phyloP scores from a whole-genome alignment of 139 green algal genomes.

The Nannochloris sp. region DNA sequence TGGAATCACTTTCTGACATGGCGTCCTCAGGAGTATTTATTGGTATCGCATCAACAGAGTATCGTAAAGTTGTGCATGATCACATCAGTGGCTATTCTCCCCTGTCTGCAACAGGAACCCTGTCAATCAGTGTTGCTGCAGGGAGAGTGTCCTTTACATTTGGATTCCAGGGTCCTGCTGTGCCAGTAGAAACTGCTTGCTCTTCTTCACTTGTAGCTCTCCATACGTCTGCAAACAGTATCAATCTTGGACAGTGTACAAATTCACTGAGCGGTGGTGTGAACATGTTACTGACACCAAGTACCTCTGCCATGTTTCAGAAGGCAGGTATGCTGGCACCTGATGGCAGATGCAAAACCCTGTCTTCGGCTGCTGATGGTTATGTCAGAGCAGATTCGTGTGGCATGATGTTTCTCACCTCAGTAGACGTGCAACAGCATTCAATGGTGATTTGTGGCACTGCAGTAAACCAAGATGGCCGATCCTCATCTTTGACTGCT shows the following conservation, averaged over 20 bases:
- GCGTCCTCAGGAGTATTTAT: constrained; percentile 7
- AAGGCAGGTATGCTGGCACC: constrained; percentile 63
- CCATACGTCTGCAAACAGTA: constrained; percentile 33
- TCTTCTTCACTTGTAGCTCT: constrained; percentile 46
- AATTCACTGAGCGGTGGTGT: constrained; percentile 45
- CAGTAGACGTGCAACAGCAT: not conserved
- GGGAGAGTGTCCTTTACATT: constrained; percentile 56
- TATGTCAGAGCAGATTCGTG: constrained; percentile 25
- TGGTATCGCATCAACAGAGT: constrained; percentile 13
- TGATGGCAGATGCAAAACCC: constrained; percentile 76
- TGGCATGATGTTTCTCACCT: constrained; percentile 9
- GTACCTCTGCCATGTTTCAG: constrained; percentile 60
- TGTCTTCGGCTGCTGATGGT: constrained; percentile 61
- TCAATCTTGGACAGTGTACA: constrained; percentile 43
- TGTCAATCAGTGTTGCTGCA: constrained; percentile 52
- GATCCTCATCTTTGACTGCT: constrained; percentile 49
- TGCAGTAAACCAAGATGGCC: constrained; percentile 56
- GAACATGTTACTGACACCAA: constrained; percentile 62
- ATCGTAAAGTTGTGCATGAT: constrained; percentile 10
- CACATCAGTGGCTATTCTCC: constrained; percentile 34
- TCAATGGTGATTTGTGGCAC: constrained; percentile 25
- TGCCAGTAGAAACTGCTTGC: constrained; percentile 42
- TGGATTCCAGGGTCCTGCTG: constrained; percentile 43
- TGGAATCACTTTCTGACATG: not conserved
- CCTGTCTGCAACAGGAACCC: constrained; percentile 63